Percentiles rank a stretch among this genome's conserved stretches.
Conservation (phyloP, 108 stramenopile genomes). For the Nitzschia sp. region DNA sequence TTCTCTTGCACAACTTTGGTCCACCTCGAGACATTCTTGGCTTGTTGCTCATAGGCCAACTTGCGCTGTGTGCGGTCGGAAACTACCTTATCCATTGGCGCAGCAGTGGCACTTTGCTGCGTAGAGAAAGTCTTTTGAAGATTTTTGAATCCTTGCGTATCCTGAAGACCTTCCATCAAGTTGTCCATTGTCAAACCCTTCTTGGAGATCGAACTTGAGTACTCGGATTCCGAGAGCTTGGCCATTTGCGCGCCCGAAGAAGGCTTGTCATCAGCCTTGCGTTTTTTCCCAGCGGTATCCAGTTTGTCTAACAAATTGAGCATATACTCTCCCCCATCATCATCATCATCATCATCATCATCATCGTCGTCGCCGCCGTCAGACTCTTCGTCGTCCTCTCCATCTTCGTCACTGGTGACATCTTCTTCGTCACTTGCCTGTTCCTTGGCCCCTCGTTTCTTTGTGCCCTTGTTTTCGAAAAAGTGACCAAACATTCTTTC, state of each 20-base stretch:
- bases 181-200: conserved; percentile 75
- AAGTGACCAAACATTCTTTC: conserved; percentile 76
- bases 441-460: neutral
- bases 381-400: conserved; percentile 41
- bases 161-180: conserved; percentile 79
- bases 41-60: conserved; percentile 77
- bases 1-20: conserved; percentile 79
- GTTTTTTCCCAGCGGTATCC: conserved; percentile 27
- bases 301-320: conserved; percentile 76
- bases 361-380: conserved; percentile 56
- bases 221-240: conserved; percentile 32
- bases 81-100: conserved; percentile 70
- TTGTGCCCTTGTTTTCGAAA: conserved; percentile 35
- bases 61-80: conserved; percentile 86
- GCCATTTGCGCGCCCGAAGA: conserved; percentile 32
- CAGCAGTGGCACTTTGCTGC: conserved; percentile 50
- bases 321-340: conserved; percentile 88
- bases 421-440: conserved; percentile 29
- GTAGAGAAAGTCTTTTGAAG: conserved; percentile 75
- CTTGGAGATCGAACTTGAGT: conserved; percentile 40
- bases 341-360: conserved; percentile 77
- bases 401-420: conserved; percentile 27
- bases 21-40: conserved; percentile 84
- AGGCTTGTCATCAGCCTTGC: conserved; percentile 17
- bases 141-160: conserved; percentile 79